These are phyloP conservation scores for Musa schizocarpa DNA, from an alignment of 176 grass and related monocot species.

Conservation along the genomic window DNA sequence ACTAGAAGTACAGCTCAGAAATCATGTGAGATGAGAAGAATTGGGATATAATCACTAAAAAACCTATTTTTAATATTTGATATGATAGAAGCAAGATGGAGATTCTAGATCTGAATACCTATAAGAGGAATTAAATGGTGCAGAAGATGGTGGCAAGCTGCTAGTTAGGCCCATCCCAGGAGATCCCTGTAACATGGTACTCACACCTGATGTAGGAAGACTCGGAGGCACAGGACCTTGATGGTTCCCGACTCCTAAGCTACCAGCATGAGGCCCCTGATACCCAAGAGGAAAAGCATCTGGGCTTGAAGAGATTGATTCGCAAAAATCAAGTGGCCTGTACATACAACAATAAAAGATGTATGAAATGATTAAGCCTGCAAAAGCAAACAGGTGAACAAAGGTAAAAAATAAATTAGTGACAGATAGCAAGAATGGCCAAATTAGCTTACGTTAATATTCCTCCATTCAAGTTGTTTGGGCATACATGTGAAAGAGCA, in stretches of 20 bases:
- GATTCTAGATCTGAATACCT: constrained; percentile 44
- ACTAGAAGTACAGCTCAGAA: not conserved
- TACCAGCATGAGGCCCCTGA: constrained; percentile 47
- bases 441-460: constrained; percentile 67
- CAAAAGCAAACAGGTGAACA: not conserved
- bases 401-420: not conserved
- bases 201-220: constrained; percentile 62
- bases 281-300: constrained; percentile 57
- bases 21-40: too few species aligned
- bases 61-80: not conserved
- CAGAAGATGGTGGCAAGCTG: constrained; percentile 46
- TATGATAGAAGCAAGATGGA: constrained; percentile 16
- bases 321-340: constrained; percentile 97
- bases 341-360: constrained; percentile 10
- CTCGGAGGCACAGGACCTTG: constrained; percentile 44
- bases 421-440: not conserved
- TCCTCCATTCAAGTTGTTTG: constrained; percentile 45
- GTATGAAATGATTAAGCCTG: not conserved
- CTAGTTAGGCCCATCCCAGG: constrained; percentile 51
- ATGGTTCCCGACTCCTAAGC: constrained; percentile 43
- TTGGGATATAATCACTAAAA: not conserved
- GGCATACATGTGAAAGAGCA: constrained; percentile 76
- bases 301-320: constrained; percentile 49
- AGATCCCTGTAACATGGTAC: constrained; percentile 53
- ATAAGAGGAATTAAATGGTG: constrained; percentile 39